Evolutionary conservation across 176 grass and related monocot genomes (phyloP).

Genomic region (Areca catechu): DNA sequence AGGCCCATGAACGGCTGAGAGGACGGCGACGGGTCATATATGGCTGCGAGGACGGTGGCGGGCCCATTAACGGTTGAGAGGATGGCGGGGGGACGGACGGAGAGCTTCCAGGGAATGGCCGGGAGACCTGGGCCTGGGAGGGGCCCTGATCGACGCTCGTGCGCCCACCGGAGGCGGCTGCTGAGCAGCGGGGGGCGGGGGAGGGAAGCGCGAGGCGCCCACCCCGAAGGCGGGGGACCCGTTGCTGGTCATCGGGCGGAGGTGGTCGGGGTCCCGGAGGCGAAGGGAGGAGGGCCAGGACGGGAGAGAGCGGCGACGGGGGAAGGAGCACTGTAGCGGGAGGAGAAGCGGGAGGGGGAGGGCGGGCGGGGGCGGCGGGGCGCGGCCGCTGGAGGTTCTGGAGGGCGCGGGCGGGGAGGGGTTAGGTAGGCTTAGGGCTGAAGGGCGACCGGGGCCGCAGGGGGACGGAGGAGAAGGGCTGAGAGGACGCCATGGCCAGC

Average conservation of each 20-base stretch:
- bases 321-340: conserved; percentile 11
- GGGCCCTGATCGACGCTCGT: not conserved
- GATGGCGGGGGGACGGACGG: not conserved
- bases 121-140: not conserved
- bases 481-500: conserved; percentile 17
- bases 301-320: not conserved
- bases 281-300: not conserved
- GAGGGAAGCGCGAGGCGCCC: too few species aligned
- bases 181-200: not conserved
- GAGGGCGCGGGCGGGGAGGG: conserved; percentile 21
- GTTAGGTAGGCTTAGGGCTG: conserved; percentile 24
- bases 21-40: not conserved
- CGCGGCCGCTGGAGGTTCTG: conserved; percentile 50
- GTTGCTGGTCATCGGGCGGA: conserved; percentile 3
- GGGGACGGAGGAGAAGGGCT: conserved; percentile 7
- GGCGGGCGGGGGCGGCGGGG: conserved; percentile 10
- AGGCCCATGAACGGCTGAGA: not conserved
- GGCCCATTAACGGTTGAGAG: not conserved
- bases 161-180: not conserved
- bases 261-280: not conserved
- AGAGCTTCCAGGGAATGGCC: conserved; percentile 9
- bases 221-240: not conserved
- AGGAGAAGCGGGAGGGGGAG: not conserved
- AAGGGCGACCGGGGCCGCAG: conserved; percentile 18
- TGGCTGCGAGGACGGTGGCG: not conserved